Base-by-base conservation (phyloP, 1,284 basidiomycete species). In the Stereum hirsutum region DNA sequence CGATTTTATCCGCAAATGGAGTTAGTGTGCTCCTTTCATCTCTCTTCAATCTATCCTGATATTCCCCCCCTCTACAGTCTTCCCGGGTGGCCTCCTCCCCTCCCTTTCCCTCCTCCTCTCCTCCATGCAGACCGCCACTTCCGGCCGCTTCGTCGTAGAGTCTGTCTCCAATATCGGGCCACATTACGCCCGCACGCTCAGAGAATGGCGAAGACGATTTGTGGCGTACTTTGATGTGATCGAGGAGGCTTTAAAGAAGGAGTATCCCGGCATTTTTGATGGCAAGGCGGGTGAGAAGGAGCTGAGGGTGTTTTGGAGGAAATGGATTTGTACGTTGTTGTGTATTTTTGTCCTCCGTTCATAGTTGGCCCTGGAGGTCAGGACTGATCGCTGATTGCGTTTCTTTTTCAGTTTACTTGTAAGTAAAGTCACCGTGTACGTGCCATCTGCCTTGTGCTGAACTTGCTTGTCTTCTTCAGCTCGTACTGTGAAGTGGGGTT, bases 1-100 rank as follows among this genome's bases (percentile, higher is more conserved):
- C 23, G 83, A 88, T 59, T 88, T 89, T 54, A 89, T 89, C 49
- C 69, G 74, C 31, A 89, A 89, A 77, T 89, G 81, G 79, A 76
- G 58, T 46, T 70, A 54, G 24, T 25, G 24, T 21, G 11, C 6
- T 19, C 11, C 24, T 15, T 15, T 39, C 20, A 30, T 24, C 20
- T 31, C 6, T 32, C 12, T 30, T 37, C 28, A 28, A 12, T n/a
- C 33, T 19, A 36, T 25, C 19, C 26, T 42, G 23, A 12, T 25
- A 28, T 10, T 4, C 23, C 17, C 27, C 15, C 27, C 20, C 19
- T 37, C 15, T 15, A 5, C 48, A 80, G 80, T 89, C 52, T 90
- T 89, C 66, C 86, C 86, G 1, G 86, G 87, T 3, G 84, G 83
- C 1, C 76, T 83, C 55, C 65, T 89, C 7, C 87, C 87, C 4